Evolutionary conservation across 305 asterid species (phyloP), one percentile per base, ranked within the genome.

Genomic region (Coffea humblotiana): DNA sequence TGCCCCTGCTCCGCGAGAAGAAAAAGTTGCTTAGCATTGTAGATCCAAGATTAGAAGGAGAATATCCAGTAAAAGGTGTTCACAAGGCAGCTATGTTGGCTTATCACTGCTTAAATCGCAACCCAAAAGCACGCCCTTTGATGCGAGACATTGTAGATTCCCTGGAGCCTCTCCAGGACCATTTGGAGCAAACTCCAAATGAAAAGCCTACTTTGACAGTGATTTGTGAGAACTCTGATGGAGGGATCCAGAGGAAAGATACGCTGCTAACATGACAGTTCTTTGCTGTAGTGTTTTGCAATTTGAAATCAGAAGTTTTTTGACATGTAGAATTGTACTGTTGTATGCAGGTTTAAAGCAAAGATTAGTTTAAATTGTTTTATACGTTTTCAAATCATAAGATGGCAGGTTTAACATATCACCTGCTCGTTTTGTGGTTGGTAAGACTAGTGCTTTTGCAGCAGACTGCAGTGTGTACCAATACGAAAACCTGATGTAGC

Each of bases 71-170:
- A 45, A 94, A 94, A 77, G 93, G 93, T 6, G 87, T 86, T 27
- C 92, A 93, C 6, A 94, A 90, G 78, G 98, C 98, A 12, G 96
- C 95, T 47, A 91, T 93, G 98, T 90, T 94, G n/a, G 96, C 96
- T 67, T 94, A 91, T 78, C 98, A 93, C 80, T 93, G 97, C 87
- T 78, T 94, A 69, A 94, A 94, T 77, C 89, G 89, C 51, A 94
- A 93, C 85, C 98, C 98, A 0, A 94, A 94, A 88, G 97, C 97
- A 0, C 88, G 98, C 80, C 98, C 98, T 9, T 67, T 94, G 2
- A 94, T 94, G 97, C 81, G 98, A 48, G 98, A 94, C 81, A 90
- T 94, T 43, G 98, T 94, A 3, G 98, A 92, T 76, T 87, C 98
- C 0, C 79, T 94, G 82, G 98, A 94, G 86, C 98, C 98, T 79